Conservation (phyloP, 106 monocot species). For the Vanilla planifolia region DNA sequence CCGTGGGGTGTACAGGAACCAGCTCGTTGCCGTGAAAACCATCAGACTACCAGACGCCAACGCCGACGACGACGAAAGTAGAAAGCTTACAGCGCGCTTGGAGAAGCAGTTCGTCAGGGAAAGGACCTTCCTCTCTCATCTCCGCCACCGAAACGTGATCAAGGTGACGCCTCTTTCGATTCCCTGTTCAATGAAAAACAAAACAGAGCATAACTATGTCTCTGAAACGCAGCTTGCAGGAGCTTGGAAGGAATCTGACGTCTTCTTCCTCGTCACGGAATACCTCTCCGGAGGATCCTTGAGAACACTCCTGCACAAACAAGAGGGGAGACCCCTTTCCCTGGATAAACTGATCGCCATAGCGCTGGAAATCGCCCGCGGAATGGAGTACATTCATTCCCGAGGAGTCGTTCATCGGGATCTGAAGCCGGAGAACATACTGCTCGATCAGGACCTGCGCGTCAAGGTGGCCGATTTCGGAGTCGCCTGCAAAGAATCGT, state of each 20-base stretch:
- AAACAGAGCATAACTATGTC: no score
- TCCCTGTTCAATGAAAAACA: no score
- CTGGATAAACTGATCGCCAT: constrained; percentile 13
- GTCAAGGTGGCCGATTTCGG: constrained; percentile 33
- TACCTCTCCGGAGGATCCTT: constrained; percentile 26
- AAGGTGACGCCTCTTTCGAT: no score
- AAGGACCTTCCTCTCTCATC: no score
- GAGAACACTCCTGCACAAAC: constrained; percentile 26
- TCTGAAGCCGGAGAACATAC: constrained; percentile 29
- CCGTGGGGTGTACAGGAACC: no score
- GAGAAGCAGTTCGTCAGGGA: no score
- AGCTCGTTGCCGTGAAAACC: no score
- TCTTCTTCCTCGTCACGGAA: constrained; percentile 29
- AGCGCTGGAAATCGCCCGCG: constrained; percentile 21
- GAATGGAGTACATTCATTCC: constrained; percentile 32
- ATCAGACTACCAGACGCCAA: no score
- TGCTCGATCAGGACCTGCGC: constrained; percentile 21
- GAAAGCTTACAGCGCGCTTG: no score
- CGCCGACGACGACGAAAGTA: no score
- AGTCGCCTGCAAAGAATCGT: constrained; percentile 24
- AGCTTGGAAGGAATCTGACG: constrained; percentile 17
- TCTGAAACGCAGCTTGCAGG: constrained; percentile 14
- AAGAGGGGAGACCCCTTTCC: constrained; percentile 6
- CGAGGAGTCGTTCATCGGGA: constrained; percentile 31
- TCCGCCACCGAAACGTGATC: no score